phyloP scores from a whole-genome alignment of 306 rosid species.

The Delonix regia region DNA sequence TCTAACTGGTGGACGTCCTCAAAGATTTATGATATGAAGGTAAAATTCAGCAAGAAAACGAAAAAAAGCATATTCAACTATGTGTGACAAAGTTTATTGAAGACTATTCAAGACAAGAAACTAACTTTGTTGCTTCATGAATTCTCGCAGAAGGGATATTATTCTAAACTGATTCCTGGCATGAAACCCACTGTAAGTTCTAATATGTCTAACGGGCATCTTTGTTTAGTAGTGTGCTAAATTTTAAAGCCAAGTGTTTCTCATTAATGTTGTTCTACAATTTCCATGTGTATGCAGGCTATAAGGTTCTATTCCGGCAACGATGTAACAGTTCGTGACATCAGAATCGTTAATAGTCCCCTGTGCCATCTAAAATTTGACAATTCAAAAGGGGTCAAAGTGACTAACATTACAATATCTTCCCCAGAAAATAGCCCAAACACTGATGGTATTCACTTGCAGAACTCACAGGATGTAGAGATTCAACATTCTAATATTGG shows the following conservation, averaged over 20 bases:
- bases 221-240: background rate
- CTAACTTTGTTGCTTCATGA: conserved; percentile 15
- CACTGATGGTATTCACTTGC: conserved; percentile 96
- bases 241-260: background rate
- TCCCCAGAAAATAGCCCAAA: conserved; percentile 87
- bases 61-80: background rate
- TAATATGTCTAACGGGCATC: background rate
- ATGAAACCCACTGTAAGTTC: conserved; percentile 77
- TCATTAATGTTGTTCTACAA: conserved; percentile 16
- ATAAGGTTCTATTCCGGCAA: conserved; percentile 80
- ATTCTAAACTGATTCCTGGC: conserved; percentile 47
- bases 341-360: conserved; percentile 83
- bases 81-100: background rate
- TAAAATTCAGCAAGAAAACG: background rate
- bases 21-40: conserved; percentile 46
- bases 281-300: conserved; percentile 54
- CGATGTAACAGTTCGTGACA: conserved; percentile 58
- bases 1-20: conserved; percentile 70
- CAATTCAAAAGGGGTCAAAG: conserved; percentile 64
- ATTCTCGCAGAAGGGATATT: conserved; percentile 55
- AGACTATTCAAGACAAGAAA: conserved; percentile 3
- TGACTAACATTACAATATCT: conserved; percentile 69
- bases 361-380: conserved; percentile 91
- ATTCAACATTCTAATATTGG: conserved; percentile 73
- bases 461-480: conserved; percentile 80